These are phyloP conservation scores for Carex myosuroides DNA, from an alignment of 176 grass and related monocot genomes.

Conservation along the genomic window DNA sequence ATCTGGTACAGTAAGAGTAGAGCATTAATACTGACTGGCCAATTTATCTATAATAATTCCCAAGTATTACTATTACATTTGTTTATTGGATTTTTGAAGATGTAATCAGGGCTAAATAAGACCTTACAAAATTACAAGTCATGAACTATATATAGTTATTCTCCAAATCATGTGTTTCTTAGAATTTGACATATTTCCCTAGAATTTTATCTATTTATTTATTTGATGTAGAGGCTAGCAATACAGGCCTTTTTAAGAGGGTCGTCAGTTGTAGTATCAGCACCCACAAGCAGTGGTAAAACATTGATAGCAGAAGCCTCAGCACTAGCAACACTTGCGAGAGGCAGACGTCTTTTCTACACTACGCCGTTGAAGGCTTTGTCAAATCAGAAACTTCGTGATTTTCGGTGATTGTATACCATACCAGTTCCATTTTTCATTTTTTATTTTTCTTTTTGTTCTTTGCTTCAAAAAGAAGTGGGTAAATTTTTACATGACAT, in stretches of 20 bases:
- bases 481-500: not conserved
- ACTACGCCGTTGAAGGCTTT: constrained; percentile 94
- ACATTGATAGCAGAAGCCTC: constrained; percentile 93
- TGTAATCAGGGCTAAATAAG: no score
- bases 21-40: no score
- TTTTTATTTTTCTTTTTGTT: not conserved
- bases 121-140: no score
- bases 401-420: constrained; percentile 57
- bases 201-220: not conserved
- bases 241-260: constrained; percentile 94
- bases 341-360: constrained; percentile 78
- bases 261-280: constrained; percentile 84
- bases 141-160: no score
- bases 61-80: no score
- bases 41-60: no score
- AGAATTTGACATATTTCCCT: no score
- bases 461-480: not conserved
- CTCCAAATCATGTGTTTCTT: no score
- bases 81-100: no score
- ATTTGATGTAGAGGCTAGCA: constrained; percentile 55
- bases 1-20: no score
- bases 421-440: not conserved
- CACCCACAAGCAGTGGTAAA: constrained; percentile 95
- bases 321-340: constrained; percentile 80
- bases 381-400: constrained; percentile 93